Evolutionary conservation across 352 stramenopile genomes (phyloP).

Genomic region (Globisporangium yorkense): DNA sequence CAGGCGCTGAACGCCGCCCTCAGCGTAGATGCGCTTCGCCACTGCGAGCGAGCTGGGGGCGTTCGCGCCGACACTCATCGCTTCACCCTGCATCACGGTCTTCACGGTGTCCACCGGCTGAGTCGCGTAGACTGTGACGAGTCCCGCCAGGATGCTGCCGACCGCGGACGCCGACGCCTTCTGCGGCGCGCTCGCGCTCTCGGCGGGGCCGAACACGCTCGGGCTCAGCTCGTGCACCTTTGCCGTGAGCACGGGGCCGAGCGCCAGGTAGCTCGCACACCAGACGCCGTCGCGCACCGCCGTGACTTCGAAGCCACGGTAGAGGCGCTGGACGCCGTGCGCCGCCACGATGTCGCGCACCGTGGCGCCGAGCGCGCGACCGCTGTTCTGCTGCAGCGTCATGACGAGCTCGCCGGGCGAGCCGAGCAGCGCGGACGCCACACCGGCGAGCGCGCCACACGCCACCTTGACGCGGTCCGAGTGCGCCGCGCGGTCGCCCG

Average conservation of each 20-base stretch:
- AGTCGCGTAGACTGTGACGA: constrained; percentile 69
- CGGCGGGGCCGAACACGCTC: constrained; percentile 39
- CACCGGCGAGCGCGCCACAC: constrained; percentile 53
- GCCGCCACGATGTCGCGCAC: constrained; percentile 45
- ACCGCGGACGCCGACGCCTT: constrained; percentile 51
- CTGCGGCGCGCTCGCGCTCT: constrained; percentile 53
- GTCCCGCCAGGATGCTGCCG: constrained; percentile 63
- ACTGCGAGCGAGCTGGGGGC: constrained; percentile 37
- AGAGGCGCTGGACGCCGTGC: constrained; percentile 44
- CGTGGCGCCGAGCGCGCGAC: constrained; percentile 55
- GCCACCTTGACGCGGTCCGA: constrained; percentile 57
- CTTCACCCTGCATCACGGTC: constrained; percentile 82
- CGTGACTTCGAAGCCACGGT: constrained; percentile 55
- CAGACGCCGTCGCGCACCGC: constrained; percentile 61
- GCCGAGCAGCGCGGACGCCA: constrained; percentile 57
- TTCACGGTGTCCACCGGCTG: constrained; percentile 84
- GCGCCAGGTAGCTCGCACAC: constrained; percentile 74
- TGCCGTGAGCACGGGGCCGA: constrained; percentile 61
- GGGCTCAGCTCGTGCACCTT: constrained; percentile 54
- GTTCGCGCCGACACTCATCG: constrained; percentile 32
- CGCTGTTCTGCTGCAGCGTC: constrained; percentile 84
- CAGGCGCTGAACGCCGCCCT: constrained; percentile 46
- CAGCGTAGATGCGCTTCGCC: constrained; percentile 34
- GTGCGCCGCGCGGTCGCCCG: not conserved
- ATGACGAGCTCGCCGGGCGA: constrained; percentile 78